Evolutionary conservation across 1,284 basidiomycete genomes (phyloP), one percentile per base, ranked within the genome.

Genomic region (Ceratobasidium sp.): DNA sequence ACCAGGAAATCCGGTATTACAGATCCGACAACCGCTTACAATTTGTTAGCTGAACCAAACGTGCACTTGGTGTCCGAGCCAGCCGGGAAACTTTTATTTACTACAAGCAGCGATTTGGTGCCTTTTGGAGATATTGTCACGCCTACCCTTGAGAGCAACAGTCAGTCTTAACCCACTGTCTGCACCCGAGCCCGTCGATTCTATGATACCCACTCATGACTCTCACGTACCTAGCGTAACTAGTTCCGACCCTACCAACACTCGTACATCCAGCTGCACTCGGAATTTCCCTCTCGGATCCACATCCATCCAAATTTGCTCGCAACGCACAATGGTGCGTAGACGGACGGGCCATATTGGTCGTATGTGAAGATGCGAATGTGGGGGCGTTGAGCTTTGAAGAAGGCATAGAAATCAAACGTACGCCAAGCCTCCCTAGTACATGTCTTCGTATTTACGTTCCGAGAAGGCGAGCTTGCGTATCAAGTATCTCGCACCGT

Each of bases 401-500:
- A 14, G 77, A 79, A 18, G 52, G 66, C 23, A 65, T 78, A 14
- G 66, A 59, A 5, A 38, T 79, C 8, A 78, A 75, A 44, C 48
- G 64, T 33, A n/a, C 57, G 71, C 57, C 57, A 48, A 38, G 33
- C 48, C 52, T 1, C 41, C 6, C 16, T 48, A 48, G 7, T 62
- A n/a, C 30, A 16, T 38, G 20, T 38, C 18, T 14, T 35, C 44
- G 41, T 12, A 23, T 14, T 8, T 27, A 66, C 18, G 23, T 6
- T 54, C n/a, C n/a, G 38, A 52, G 33, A 35, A 12, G 55, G 67
- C 54, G 8, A 77, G 64, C 38, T 62, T 85, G 90, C 55, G 77
- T 81, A 0, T 55, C 30, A 44, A 44, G 20, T 93, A 94, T 83
- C 85, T 93, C 0, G 88, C 92, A 0, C 88, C 94, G 89, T 96